Evolutionary conservation across 2,329 filamentous ascomycete species (phyloP), one percentile per base, ranked within the genome.

Genomic region (Penicillium vulpinum): DNA sequence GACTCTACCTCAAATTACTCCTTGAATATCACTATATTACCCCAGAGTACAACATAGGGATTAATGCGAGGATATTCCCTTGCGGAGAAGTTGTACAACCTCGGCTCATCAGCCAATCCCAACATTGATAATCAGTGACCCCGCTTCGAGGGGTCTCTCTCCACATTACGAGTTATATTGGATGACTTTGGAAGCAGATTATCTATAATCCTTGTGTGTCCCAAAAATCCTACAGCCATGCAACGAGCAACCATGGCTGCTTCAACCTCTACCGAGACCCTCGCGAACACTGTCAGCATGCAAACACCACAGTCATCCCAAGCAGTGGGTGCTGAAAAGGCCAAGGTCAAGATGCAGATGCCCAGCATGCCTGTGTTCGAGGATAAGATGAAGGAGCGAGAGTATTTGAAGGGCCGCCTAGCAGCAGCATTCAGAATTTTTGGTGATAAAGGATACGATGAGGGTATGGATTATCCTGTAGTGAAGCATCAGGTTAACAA

Each of bases 351-450:
- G 54, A 69, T 70, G 54, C 31, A 54, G 7, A 68, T 75, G 54
- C 73, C 73, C 2, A 60, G 57, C 6, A 67, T 71, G 21, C 76
- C 75, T 1, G 70, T 67, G 4, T 78, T 78, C 51, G 68, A 72
- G 5, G 70, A 78, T 62, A 78, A 77, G 51, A 60, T 73, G 18
- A 67, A 81, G 40, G 78, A 84, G 60, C 77, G 82, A 24, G 75
- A 81, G 49, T 82, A 83, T 59, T 73, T 84, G 36, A 85, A 85
- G 65, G 78, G 80, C 26, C 77, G 81, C 24, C 74, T 85, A 6
- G 81, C 81, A 1, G 75, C 82, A 18, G 83, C 80, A 2, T 85
- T 85, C 69, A 80, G 83, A 24, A 80, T 85, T 51, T 85, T 85
- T 58, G 82, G 80, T 28, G 83, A 85, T 65, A 75, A 79, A 48